Evolutionary conservation across 306 rosid species (phyloP).

Genomic region (Lathyrus tuberosus): DNA sequence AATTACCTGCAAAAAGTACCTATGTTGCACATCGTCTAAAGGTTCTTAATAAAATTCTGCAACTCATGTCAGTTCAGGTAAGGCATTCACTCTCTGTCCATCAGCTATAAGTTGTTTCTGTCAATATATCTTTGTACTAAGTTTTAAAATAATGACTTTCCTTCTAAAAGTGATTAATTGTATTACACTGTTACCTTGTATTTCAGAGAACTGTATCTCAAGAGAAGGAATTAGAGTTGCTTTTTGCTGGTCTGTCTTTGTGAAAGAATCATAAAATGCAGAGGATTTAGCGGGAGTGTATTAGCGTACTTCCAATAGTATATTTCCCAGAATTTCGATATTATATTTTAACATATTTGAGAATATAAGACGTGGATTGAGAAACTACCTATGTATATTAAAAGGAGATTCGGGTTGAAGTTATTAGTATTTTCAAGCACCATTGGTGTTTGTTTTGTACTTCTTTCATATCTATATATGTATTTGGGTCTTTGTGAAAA

Average conservation of each 20-base stretch:
- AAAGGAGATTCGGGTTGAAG: too few species aligned
- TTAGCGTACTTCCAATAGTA: too few species aligned
- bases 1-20: constrained; percentile 63
- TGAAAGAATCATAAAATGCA: constrained; percentile 39
- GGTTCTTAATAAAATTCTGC: constrained; percentile 81
- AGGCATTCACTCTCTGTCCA: neutral
- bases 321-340: too few species aligned
- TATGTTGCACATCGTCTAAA: constrained; percentile 73
- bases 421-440: neutral
- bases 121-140: neutral
- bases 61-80: constrained; percentile 78
- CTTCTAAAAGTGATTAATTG: constrained; percentile 17
- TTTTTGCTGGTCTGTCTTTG: constrained; percentile 80
- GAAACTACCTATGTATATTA: too few species aligned
- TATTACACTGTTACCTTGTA: constrained; percentile 18
- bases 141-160: constrained; percentile 8
- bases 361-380: too few species aligned
- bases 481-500: too few species aligned
- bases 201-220: constrained; percentile 73
- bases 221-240: constrained; percentile 80
- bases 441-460: neutral
- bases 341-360: too few species aligned
- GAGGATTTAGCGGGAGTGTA: too few species aligned
- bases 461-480: neutral
- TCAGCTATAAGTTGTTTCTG: neutral